Percentiles rank a stretch among this genome's conserved stretches.
These are phyloP conservation scores for Cyberlindnera xishuangbannaensis DNA, from an alignment of 805 yeast genomes.

Conservation along the genomic window DNA sequence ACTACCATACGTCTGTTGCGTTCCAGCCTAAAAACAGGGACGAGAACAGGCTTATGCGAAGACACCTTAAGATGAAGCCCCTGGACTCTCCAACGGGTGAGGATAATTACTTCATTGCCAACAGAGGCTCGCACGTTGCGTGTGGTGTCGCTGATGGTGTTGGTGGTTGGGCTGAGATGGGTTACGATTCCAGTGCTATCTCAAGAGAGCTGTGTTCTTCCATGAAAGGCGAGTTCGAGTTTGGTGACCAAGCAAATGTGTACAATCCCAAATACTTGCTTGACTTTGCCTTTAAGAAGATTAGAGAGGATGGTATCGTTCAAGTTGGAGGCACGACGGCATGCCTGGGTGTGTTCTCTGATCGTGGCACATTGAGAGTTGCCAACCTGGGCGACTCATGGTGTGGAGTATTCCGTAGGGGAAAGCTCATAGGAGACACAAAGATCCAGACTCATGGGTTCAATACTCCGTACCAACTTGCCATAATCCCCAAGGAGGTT, in stretches of 20 bases:
- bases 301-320: conserved; percentile 51
- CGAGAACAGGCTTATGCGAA: conserved; percentile 35
- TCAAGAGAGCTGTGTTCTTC: conserved; percentile 69
- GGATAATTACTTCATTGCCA: conserved; percentile 59
- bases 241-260: too few relatives aligned
- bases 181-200: conserved; percentile 84
- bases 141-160: conserved; percentile 95
- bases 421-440: conserved; percentile 57
- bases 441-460: conserved; percentile 78
- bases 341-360: conserved; percentile 68
- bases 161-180: conserved; percentile 95
- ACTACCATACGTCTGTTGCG: conserved; percentile 59
- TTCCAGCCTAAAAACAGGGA: conserved; percentile 70
- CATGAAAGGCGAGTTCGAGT: conserved; percentile 33
- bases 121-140: conserved; percentile 30
- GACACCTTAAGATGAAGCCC: conserved; percentile 24
- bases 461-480: conserved; percentile 88
- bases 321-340: conserved; percentile 94
- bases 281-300: conserved; percentile 46
- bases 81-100: conserved; percentile 67
- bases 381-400: conserved; percentile 94
- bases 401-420: conserved; percentile 76
- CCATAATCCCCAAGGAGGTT: conserved; percentile 69
- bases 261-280: conserved; percentile 38
- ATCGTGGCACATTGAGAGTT: conserved; percentile 48